Percentiles rank a stretch among this genome's conserved stretches.
Conservation (phyloP, 352 stramenopile genomes). For the Phytophthora capsici region DNA sequence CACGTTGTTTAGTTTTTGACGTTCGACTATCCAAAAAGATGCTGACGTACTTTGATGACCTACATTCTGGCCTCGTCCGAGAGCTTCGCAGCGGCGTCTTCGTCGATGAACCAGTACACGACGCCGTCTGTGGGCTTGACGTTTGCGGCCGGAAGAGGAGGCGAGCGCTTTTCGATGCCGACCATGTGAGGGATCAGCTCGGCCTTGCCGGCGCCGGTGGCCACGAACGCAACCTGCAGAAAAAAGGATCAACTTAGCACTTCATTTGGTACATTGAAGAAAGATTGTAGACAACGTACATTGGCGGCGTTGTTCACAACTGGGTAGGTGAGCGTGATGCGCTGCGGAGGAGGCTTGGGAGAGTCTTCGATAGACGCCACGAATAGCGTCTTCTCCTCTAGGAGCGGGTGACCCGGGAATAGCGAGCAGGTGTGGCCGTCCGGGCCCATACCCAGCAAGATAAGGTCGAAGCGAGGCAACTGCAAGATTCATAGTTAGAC, state of each 20-base stretch:
- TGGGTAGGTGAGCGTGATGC: conserved; percentile 97
- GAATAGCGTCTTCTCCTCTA: conserved; percentile 85
- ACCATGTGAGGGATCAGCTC: conserved; percentile 88
- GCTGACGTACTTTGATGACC: not conserved
- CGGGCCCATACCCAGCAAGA: conserved; percentile 97
- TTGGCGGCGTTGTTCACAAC: conserved; percentile 93
- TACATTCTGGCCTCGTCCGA: conserved; percentile 48
- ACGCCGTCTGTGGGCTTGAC: conserved; percentile 76
- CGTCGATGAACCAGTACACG: conserved; percentile 89
- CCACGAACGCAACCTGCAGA: conserved; percentile 91
- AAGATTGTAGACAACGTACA: conserved; percentile 46
- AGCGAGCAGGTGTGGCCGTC: conserved; percentile 99
- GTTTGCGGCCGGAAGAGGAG: conserved; percentile 71
- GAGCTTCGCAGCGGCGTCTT: conserved; percentile 71
- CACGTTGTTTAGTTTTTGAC: conserved; percentile 1
- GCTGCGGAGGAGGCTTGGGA: conserved; percentile 96
- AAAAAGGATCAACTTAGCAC: conserved; percentile 9
- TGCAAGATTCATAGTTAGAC: conserved; percentile 26
- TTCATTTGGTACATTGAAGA: not conserved
- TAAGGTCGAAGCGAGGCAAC: conserved; percentile 93
- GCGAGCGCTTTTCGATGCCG: conserved; percentile 63
- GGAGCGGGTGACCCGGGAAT: conserved; percentile 94
- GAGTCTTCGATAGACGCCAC: conserved; percentile 97
- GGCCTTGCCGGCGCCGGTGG: conserved; percentile 88
- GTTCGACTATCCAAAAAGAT: conserved; percentile 4